These are phyloP conservation scores for Chlamydomonas sp. DNA, from an alignment of 139 green algal genomes.

Conservation along the genomic window DNA sequence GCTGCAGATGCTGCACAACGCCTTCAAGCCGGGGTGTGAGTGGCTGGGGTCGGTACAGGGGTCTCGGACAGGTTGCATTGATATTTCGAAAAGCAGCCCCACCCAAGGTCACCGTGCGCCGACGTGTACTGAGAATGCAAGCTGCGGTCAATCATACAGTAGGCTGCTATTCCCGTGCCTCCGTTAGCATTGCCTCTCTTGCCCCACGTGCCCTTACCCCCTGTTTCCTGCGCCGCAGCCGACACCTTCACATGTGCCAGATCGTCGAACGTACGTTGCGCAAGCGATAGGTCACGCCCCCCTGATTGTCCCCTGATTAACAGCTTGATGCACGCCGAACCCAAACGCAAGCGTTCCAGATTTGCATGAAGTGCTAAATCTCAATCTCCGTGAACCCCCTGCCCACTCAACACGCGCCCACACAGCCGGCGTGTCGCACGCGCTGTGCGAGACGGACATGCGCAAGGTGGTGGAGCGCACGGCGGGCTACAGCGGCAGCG, in stretches of 20 bases:
- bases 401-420: neutral
- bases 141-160: too few species aligned
- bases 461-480: conserved; percentile 66
- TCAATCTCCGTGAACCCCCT: neutral
- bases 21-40: conserved; percentile 44
- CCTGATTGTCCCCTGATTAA: too few species aligned
- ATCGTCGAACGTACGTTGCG: too few species aligned
- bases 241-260: too few species aligned
- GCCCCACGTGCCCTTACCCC: too few species aligned
- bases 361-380: neutral
- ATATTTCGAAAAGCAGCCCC: neutral
- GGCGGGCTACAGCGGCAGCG: conserved; percentile 77
- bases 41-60: neutral
- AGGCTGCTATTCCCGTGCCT: too few species aligned
- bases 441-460: conserved; percentile 72
- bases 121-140: too few species aligned
- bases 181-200: too few species aligned
- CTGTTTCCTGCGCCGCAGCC: too few species aligned
- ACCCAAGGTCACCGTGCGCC: neutral
- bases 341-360: neutral
- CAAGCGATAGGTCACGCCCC: too few species aligned
- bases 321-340: too few species aligned
- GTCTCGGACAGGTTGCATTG: too few species aligned
- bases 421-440: conserved; percentile 42
- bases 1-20: conserved; percentile 76